A percentile compares a stretch with the other conserved stretches of the same genome.
Evolutionary conservation across 352 stramenopile genomes (phyloP).

Genomic region (Globisporangium nunn): DNA sequence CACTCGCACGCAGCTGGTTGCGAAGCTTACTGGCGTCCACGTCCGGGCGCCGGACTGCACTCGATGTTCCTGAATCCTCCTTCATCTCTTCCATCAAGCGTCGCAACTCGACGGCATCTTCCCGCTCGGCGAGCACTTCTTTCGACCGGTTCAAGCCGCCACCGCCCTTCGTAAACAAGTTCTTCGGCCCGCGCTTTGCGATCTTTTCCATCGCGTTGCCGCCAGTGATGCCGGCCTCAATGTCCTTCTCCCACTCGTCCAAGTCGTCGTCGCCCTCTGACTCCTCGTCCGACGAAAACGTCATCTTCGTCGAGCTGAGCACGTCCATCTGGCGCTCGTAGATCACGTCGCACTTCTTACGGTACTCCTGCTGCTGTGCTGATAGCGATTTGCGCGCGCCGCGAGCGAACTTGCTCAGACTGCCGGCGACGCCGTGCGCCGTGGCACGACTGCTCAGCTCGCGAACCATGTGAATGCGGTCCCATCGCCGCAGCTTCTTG

Average conservation of each 20-base stretch:
- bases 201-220: conserved; percentile 45
- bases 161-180: conserved; percentile 69
- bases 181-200: conserved; percentile 60
- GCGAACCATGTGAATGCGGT: conserved; percentile 78
- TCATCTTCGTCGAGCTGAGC: conserved; percentile 42
- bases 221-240: conserved; percentile 69
- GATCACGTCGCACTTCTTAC: conserved; percentile 78
- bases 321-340: conserved; percentile 84
- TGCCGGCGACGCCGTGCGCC: conserved; percentile 59
- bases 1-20: conserved; percentile 63
- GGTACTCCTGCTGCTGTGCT: conserved; percentile 80
- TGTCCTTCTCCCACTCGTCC: conserved; percentile 67
- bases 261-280: conserved; percentile 62
- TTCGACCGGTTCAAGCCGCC: conserved; percentile 73
- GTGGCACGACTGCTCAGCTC: conserved; percentile 70
- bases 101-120: conserved; percentile 73
- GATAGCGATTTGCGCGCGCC: conserved; percentile 73
- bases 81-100: conserved; percentile 82
- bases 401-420: conserved; percentile 76
- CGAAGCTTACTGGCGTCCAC: conserved; percentile 54
- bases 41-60: conserved; percentile 40
- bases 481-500: conserved; percentile 75
- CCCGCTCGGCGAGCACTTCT: conserved; percentile 59
- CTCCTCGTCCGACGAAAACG: conserved; percentile 75
- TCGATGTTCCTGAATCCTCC: conserved; percentile 35